phyloP scores from a whole-genome alignment of 176 grass and related monocot species.

The Oryza officinalis region DNA sequence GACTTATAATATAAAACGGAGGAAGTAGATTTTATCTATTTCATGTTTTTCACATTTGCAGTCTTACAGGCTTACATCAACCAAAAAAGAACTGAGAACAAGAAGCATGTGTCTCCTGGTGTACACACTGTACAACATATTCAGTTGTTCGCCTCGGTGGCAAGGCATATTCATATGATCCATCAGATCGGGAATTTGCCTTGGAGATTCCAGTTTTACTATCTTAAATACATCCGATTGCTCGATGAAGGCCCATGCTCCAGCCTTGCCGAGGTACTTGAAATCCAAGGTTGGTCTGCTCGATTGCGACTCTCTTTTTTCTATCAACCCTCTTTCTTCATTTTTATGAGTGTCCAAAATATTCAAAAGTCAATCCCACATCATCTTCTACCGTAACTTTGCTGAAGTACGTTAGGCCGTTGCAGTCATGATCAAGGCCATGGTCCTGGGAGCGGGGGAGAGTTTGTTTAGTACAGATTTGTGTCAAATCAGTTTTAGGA shows the following conservation, averaged over 20 bases:
- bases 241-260: background rate
- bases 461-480: slow-evolving; percentile 30
- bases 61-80: too few species aligned
- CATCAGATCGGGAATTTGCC: background rate
- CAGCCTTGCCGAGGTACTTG: background rate
- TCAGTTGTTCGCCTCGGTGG: background rate
- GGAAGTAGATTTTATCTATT: background rate
- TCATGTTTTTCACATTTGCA: background rate
- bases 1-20: too few species aligned
- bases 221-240: background rate
- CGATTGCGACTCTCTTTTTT: background rate
- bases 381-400: background rate
- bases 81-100: background rate
- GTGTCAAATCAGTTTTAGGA: slow-evolving; percentile 34
- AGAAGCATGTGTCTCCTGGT: background rate
- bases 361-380: background rate
- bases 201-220: background rate
- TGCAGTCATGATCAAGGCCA: slow-evolving; percentile 24
- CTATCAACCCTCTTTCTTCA: background rate
- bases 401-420: background rate
- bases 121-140: background rate
- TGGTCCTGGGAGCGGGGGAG: slow-evolving; percentile 24
- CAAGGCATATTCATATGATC: background rate
- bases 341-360: background rate
- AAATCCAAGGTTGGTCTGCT: background rate